A percentile compares a stretch with the other conserved stretches of the same genome.
Conservation (phyloP, 768 basidiomycete species). For the button mushroom (Agaricus bisporus) region DNA sequence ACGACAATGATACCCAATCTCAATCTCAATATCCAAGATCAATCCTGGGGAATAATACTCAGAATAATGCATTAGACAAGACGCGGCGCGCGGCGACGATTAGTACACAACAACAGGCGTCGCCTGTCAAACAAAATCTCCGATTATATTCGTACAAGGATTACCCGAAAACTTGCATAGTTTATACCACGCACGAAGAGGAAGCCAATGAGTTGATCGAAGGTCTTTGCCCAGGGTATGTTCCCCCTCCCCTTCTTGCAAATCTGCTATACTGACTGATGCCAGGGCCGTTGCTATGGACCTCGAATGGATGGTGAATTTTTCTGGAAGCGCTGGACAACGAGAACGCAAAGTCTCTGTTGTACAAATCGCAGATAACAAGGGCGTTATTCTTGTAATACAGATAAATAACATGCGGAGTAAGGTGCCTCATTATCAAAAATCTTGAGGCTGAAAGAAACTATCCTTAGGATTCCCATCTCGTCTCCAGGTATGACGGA, state of each 20-base stretch:
- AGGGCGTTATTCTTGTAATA: conserved; percentile 25
- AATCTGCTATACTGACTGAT: neutral
- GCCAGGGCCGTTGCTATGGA: conserved; percentile 26
- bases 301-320: conserved; percentile 27
- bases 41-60: too few relatives aligned
- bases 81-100: too few relatives aligned
- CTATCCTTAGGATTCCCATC: conserved; percentile 23
- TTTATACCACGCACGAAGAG: conserved; percentile 23
- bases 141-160: conserved; percentile 24
- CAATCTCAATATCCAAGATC: too few relatives aligned
- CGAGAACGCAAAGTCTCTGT: conserved; percentile 21
- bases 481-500: conserved; percentile 17
- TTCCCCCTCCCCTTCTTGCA: neutral
- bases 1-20: neutral
- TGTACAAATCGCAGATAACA: conserved; percentile 25
- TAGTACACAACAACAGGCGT: neutral
- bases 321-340: neutral
- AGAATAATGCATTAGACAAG: too few relatives aligned
- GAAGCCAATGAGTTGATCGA: conserved; percentile 26
- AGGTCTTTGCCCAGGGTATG: conserved; percentile 19
- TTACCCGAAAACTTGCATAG: conserved; percentile 20
- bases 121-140: neutral
- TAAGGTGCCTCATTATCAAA: conserved; percentile 12
- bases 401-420: conserved; percentile 25
- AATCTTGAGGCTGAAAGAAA: neutral